These are phyloP conservation scores for Acacia crassicarpa DNA, from an alignment of 306 rosid genomes.

Conservation along the genomic window DNA sequence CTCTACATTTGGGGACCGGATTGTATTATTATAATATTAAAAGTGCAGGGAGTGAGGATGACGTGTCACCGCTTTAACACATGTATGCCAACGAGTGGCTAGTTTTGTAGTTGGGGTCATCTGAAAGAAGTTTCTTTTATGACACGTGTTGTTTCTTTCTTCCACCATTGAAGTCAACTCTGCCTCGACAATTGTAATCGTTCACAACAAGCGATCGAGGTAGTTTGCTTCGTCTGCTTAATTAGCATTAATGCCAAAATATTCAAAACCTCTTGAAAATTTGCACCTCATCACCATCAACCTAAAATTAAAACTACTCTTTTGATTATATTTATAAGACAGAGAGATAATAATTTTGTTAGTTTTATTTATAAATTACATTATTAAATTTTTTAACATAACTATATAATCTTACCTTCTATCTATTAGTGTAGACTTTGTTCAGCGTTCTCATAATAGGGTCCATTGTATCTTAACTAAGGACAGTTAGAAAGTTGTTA, in stretches of 20 bases:
- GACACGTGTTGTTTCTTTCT: slow-evolving; percentile 38
- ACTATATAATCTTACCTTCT: too few species aligned
- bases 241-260: slow-evolving; percentile 3
- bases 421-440: too few species aligned
- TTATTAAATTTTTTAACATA: too few species aligned
- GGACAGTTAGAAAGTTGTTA: too few species aligned
- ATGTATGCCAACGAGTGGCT: background rate
- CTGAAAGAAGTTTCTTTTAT: background rate
- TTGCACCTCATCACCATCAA: slow-evolving; percentile 54
- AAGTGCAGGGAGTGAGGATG: background rate
- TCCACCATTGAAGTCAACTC: slow-evolving; percentile 51
- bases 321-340: too few species aligned
- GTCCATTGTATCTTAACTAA: too few species aligned
- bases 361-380: too few species aligned
- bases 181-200: slow-evolving; percentile 36
- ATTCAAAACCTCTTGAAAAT: slow-evolving; percentile 48
- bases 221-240: slow-evolving; percentile 17
- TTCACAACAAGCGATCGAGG: slow-evolving; percentile 10
- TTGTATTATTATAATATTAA: background rate
- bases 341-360: too few species aligned
- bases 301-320: too few species aligned
- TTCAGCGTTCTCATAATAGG: too few species aligned
- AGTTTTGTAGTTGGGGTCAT: slow-evolving; percentile 25
- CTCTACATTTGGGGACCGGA: background rate
- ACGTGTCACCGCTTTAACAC: background rate